These are phyloP conservation scores for Pleurotus tuoliensis DNA, from an alignment of 768 basidiomycete genomes.

Conservation along the genomic window DNA sequence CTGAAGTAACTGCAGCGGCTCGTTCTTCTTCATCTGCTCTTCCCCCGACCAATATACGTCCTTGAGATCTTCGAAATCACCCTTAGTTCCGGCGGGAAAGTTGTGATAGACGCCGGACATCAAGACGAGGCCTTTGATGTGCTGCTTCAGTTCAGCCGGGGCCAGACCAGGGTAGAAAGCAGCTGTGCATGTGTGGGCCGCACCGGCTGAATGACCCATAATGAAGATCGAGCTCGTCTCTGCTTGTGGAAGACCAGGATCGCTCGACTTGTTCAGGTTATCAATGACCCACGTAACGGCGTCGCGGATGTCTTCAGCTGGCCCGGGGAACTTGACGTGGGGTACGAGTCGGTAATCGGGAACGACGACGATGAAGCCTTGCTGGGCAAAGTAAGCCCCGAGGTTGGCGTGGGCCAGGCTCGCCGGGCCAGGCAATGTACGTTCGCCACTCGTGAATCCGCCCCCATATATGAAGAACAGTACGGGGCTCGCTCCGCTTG, in stretches of 20 bases:
- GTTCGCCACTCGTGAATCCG: slow-evolving; percentile 50
- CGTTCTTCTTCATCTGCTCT: slow-evolving; percentile 30
- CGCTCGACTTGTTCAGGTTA: slow-evolving; percentile 19
- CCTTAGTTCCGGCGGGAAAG: slow-evolving; percentile 17
- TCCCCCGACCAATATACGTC: slow-evolving; percentile 35
- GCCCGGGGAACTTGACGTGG: slow-evolving; percentile 48
- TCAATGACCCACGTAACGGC: slow-evolving; percentile 51
- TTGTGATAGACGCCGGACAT: slow-evolving; percentile 42
- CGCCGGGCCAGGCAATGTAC: slow-evolving; percentile 41
- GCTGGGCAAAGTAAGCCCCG: slow-evolving; percentile 57
- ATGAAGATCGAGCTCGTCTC: slow-evolving; percentile 42
- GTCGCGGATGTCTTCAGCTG: slow-evolving; percentile 55
- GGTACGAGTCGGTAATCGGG: slow-evolving; percentile 68
- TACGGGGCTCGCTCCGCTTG: slow-evolving; percentile 36
- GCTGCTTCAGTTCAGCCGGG: slow-evolving; percentile 24
- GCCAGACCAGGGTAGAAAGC: slow-evolving; percentile 35
- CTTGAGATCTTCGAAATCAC: slow-evolving; percentile 25
- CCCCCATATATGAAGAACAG: slow-evolving; percentile 69
- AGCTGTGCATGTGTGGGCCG: slow-evolving; percentile 42
- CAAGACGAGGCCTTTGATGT: slow-evolving; percentile 43
- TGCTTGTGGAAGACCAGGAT: slow-evolving; percentile 20
- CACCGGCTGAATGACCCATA: slow-evolving; percentile 63
- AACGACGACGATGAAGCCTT: slow-evolving; percentile 59
- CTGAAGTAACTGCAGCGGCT: slow-evolving; percentile 38
- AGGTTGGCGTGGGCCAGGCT: slow-evolving; percentile 54